Evolutionary conservation across 1,284 basidiomycete species (phyloP).

Genomic region (Heliocybe sulcata): DNA sequence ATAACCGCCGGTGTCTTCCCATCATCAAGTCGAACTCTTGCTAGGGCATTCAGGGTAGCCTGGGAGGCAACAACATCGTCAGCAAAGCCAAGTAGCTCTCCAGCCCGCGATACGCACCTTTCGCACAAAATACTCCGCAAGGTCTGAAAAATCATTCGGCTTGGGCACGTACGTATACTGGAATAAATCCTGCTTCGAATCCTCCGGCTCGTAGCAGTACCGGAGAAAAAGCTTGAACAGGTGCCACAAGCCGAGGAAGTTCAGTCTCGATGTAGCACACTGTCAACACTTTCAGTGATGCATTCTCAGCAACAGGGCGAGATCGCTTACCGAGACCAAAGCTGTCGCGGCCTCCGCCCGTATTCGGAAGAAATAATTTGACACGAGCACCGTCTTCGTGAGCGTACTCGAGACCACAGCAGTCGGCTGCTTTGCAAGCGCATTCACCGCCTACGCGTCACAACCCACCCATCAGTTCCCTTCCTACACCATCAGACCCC

Average conservation of each 20-base stretch:
- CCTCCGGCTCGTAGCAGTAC: slow-evolving; percentile 85
- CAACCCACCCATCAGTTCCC: neutral
- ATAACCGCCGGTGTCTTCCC: slow-evolving; percentile 85
- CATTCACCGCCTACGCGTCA: slow-evolving; percentile 70
- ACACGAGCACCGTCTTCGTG: slow-evolving; percentile 89
- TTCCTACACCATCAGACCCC: slow-evolving; percentile 2
- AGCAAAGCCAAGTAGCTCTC: neutral
- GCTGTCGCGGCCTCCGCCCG: slow-evolving; percentile 92
- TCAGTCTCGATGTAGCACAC: slow-evolving; percentile 77
- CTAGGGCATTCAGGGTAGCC: slow-evolving; percentile 77
- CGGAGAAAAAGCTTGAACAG: slow-evolving; percentile 94
- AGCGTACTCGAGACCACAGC: slow-evolving; percentile 90
- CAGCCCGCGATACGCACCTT: slow-evolving; percentile 49
- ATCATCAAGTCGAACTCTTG: slow-evolving; percentile 79
- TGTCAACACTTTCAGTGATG: slow-evolving; percentile 23
- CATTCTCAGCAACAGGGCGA: neutral
- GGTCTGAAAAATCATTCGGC: slow-evolving; percentile 90
- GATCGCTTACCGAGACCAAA: slow-evolving; percentile 59
- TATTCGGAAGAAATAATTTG: slow-evolving; percentile 96
- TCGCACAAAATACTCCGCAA: slow-evolving; percentile 91
- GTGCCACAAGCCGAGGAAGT: slow-evolving; percentile 91
- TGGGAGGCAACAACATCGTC: slow-evolving; percentile 18
- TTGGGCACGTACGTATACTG: slow-evolving; percentile 81
- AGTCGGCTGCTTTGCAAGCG: slow-evolving; percentile 76
- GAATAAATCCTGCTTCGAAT: slow-evolving; percentile 74